These are phyloP conservation scores for Cutaneotrichosporon spelunceum DNA, from an alignment of 1,284 basidiomycete genomes.

Conservation along the genomic window DNA sequence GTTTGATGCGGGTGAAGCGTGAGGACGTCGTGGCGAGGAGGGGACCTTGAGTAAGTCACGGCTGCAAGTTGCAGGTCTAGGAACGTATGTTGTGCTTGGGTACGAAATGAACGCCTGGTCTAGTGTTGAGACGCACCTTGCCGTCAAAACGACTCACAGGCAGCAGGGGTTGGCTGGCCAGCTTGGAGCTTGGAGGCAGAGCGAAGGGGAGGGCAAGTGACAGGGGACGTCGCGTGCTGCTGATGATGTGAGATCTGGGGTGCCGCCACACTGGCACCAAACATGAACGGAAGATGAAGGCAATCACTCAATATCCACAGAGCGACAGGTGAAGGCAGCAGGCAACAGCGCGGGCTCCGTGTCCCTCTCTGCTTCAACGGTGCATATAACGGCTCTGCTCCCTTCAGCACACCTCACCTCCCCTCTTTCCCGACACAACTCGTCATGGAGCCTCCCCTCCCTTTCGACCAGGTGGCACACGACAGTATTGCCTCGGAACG, in stretches of 20 bases:
- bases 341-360: too few species aligned
- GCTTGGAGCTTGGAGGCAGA: too few species aligned
- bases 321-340: background rate
- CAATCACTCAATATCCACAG: background rate
- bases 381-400: background rate
- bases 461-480: background rate
- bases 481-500: background rate
- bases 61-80: too few species aligned
- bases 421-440: background rate
- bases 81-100: too few species aligned
- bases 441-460: background rate
- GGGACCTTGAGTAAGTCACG: too few species aligned
- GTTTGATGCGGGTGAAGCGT: too few species aligned
- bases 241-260: background rate
- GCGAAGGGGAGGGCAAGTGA: background rate
- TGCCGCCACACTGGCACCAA: background rate
- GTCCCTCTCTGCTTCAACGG: too few species aligned
- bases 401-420: background rate
- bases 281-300: background rate
- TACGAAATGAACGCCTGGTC: too few species aligned
- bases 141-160: too few species aligned
- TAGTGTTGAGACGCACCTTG: too few species aligned
- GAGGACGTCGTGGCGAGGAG: too few species aligned
- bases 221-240: background rate
- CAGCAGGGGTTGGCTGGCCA: too few species aligned